Conservation (phyloP, 768 basidiomycete genomes). For the Chlorophyllum brunneum region DNA sequence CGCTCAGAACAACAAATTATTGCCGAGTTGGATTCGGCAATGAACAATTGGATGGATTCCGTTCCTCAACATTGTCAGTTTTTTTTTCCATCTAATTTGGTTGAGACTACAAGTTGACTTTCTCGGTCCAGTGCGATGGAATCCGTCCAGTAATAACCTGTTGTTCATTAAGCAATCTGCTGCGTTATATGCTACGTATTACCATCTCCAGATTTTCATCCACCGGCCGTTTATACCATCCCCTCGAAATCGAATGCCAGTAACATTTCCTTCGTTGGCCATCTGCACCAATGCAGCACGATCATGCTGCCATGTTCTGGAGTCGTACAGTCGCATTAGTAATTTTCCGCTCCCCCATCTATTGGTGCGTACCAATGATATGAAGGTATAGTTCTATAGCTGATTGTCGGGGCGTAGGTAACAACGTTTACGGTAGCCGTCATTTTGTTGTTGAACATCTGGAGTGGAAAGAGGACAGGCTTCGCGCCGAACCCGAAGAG, state of each 20-base stretch:
- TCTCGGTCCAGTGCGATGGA: constrained; percentile 36
- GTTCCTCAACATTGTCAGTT: constrained; percentile 53
- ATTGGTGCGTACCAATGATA: constrained; percentile 26
- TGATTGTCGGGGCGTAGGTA: constrained; percentile 18
- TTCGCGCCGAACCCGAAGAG: constrained; percentile 40
- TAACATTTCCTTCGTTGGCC: constrained; percentile 58
- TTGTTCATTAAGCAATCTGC: constrained; percentile 57
- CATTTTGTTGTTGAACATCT: constrained; percentile 63
- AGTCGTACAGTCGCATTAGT: constrained; percentile 38
- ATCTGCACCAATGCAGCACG: constrained; percentile 86
- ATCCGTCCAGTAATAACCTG: constrained; percentile 31
- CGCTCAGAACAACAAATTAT: constrained; percentile 63
- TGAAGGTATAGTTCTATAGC: background rate
- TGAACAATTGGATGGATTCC: constrained; percentile 76
- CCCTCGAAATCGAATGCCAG: constrained; percentile 39
- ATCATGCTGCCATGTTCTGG: constrained; percentile 68
- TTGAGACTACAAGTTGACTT: constrained; percentile 4
- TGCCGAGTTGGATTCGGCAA: constrained; percentile 66
- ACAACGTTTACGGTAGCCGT: constrained; percentile 39
- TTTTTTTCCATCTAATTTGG: background rate
- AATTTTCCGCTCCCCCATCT: constrained; percentile 29
- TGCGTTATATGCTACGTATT: constrained; percentile 42
- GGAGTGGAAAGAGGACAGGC: constrained; percentile 52
- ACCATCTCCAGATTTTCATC: constrained; percentile 61
- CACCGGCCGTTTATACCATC: constrained; percentile 80